phyloP scores from a whole-genome alignment of 1,139 yeast species.

The Arxiozyma heterogenica region DNA sequence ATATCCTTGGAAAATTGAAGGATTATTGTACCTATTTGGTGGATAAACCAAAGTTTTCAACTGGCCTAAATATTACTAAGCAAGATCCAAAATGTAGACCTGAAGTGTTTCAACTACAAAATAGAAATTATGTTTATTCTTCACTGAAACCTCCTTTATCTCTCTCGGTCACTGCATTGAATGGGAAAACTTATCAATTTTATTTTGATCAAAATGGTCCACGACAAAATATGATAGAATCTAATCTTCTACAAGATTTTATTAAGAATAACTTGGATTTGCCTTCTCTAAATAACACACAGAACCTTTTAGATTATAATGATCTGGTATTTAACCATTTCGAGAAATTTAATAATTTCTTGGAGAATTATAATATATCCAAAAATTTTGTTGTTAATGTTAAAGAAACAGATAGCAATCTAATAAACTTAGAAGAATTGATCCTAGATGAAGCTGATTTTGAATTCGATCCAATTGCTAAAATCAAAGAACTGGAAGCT shows the following conservation, averaged over 20 bases:
- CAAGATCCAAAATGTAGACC: conserved; percentile 17
- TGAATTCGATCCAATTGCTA: conserved; percentile 20
- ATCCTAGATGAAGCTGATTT: conserved; percentile 19
- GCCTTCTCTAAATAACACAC: background rate
- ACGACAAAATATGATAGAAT: conserved; percentile 17
- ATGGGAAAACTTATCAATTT: conserved; percentile 14
- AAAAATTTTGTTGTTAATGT: conserved; percentile 9
- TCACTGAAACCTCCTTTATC: conserved; percentile 19
- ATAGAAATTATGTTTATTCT: conserved; percentile 15
- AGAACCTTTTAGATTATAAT: conserved; percentile 1
- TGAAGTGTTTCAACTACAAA: conserved; percentile 23
- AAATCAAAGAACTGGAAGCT: conserved; percentile 19
- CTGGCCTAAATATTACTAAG: conserved; percentile 14
- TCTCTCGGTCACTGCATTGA: conserved; percentile 15
- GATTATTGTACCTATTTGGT: conserved; percentile 2
- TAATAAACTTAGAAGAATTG: conserved; percentile 6
- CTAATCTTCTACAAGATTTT: conserved; percentile 10
- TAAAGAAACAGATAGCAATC: conserved; percentile 1
- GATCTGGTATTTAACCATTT: conserved; percentile 18
- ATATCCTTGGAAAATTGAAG: conserved; percentile 1
- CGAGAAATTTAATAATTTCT: conserved; percentile 13
- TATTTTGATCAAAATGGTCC: conserved; percentile 8
- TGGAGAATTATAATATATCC: conserved; percentile 8
- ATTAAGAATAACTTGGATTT: background rate
- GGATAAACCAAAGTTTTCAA: conserved; percentile 6